Evolutionary conservation across 345 rosid species (phyloP).

Genomic region (Schrenkiella parvula): DNA sequence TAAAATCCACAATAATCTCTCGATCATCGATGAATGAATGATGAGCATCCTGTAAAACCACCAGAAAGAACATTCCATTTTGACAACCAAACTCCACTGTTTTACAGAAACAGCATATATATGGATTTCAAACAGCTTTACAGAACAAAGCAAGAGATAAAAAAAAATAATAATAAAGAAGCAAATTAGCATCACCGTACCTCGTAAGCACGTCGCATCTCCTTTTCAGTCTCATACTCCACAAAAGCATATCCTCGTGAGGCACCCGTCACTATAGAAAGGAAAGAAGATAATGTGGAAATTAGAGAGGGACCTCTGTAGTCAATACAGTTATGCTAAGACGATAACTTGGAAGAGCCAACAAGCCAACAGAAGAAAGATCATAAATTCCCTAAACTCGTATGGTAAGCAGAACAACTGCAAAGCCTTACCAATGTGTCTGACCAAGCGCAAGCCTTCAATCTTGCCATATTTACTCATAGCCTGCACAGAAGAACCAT

Average conservation of each 20-base stretch:
- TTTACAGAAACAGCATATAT: neutral
- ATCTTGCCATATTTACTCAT: conserved; percentile 84
- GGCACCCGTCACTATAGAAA: conserved; percentile 72
- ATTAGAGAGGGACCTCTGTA: neutral
- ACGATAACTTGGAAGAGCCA: neutral
- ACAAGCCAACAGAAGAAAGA: neutral
- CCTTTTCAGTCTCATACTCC: conserved; percentile 77
- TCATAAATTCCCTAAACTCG: neutral
- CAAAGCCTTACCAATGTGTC: conserved; percentile 64
- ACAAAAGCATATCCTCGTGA: conserved; percentile 89
- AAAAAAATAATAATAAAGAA: neutral
- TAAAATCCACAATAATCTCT: conserved; percentile 84
- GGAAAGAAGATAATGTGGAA: neutral
- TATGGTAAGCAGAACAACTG: neutral
- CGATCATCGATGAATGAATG: conserved; percentile 67
- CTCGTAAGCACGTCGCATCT: conserved; percentile 84
- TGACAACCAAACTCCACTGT: neutral
- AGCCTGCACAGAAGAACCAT: conserved; percentile 39
- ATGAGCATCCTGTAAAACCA: conserved; percentile 63
- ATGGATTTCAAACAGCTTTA: neutral
- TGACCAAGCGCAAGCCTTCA: conserved; percentile 82
- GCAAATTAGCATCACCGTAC: conserved; percentile 30
- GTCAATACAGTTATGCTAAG: neutral
- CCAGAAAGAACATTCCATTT: neutral
- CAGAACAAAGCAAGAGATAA: neutral